Evolutionary conservation across 371 early-diverging fungal genomes (phyloP).

Genomic region (Mortierella sp.): DNA sequence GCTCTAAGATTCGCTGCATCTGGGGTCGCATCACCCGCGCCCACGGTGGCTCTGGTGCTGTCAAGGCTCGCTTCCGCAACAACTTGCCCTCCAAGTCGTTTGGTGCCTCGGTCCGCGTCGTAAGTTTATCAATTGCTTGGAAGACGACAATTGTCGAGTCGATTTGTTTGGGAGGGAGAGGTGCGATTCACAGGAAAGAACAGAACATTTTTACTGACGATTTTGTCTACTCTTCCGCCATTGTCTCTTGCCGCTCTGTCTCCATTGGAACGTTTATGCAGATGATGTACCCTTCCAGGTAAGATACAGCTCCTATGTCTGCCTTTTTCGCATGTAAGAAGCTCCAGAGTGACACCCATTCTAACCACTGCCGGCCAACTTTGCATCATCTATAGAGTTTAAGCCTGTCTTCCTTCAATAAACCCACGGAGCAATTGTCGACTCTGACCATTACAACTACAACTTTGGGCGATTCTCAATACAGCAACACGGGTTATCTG

Average conservation of each 20-base stretch:
- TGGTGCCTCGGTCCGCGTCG: slow-evolving; percentile 93
- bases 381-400: slow-evolving; percentile 23
- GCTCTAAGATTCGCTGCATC: slow-evolving; percentile 94
- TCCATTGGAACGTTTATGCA: not conserved
- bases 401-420: slow-evolving; percentile 31
- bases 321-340: not conserved
- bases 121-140: slow-evolving; percentile 56
- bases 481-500: too few relatives aligned
- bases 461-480: not conserved
- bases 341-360: too few relatives aligned
- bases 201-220: not conserved
- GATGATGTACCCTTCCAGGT: slow-evolving; percentile 50
- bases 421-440: slow-evolving; percentile 39
- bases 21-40: slow-evolving; percentile 96
- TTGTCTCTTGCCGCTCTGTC: not conserved
- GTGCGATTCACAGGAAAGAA: not conserved
- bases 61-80: slow-evolving; percentile 95
- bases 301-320: not conserved
- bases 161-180: not conserved
- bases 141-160: not conserved
- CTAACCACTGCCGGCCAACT: too few relatives aligned
- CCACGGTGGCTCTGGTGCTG: slow-evolving; percentile 97
- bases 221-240: not conserved
- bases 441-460: slow-evolving; percentile 28
- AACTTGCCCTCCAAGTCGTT: slow-evolving; percentile 96